A percentile compares a stretch with the other conserved stretches of the same genome.
Conservation (phyloP, 257 asterid genomes). For the Nicotiana tabacum region DNA sequence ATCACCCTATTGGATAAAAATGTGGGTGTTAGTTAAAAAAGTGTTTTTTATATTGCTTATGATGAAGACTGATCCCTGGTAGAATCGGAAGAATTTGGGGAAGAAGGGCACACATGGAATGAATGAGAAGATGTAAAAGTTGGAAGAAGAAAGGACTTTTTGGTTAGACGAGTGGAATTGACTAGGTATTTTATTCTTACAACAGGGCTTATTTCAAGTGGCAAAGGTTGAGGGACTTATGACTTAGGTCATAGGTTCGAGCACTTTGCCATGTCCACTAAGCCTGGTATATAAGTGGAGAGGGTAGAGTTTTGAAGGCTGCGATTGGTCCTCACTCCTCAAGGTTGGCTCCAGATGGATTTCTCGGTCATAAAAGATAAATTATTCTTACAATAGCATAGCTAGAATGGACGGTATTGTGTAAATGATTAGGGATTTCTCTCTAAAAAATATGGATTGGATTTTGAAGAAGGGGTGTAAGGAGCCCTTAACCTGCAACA, state of each 20-base stretch:
- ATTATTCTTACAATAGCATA: neutral
- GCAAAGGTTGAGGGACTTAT: too few species aligned
- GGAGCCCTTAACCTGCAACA: neutral
- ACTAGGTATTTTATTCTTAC: neutral
- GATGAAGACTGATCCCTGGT: neutral
- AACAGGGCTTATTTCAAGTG: too few species aligned
- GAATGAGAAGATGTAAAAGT: neutral
- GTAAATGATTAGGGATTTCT: too few species aligned
- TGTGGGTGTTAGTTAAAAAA: neutral
- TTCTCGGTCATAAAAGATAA: too few species aligned
- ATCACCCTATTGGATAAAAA: neutral
- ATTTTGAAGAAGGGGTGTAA: neutral
- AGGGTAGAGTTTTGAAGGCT: too few species aligned
- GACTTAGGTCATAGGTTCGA: too few species aligned
- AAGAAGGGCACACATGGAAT: neutral
- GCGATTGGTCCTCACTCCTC: too few species aligned
- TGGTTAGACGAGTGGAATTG: neutral
- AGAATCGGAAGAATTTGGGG: neutral
- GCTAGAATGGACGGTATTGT: neutral
- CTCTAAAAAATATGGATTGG: neutral
- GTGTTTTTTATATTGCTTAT: neutral
- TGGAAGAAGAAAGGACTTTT: neutral
- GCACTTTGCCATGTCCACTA: too few species aligned
- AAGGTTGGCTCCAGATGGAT: too few species aligned
- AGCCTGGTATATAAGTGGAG: too few species aligned